Conservation (phyloP, 1,284 basidiomycete species). For the Kwoniella shivajii region DNA sequence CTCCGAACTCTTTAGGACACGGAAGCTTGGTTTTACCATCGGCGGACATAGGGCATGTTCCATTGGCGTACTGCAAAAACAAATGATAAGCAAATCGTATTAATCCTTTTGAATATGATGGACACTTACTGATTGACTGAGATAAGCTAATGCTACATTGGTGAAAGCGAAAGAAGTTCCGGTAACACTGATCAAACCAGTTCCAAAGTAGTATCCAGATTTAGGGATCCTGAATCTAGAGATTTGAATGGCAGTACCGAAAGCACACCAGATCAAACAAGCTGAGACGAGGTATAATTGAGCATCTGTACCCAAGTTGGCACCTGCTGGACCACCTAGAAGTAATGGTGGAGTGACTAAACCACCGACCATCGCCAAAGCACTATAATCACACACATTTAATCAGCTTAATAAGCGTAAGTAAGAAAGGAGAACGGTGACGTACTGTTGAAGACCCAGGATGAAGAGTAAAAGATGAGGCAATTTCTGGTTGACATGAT, state of each 20-base stretch:
- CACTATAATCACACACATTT: constrained; percentile 8
- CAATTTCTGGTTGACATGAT: constrained; percentile 31
- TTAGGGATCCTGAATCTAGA: constrained; percentile 24
- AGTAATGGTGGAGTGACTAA: constrained; percentile 38
- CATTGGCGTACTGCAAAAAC: constrained; percentile 25
- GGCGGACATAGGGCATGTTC: constrained; percentile 26
- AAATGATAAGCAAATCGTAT: not conserved
- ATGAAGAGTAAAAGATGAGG: constrained; percentile 39
- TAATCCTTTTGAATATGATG: too few species aligned
- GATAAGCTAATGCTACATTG: constrained; percentile 34
- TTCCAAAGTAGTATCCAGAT: constrained; percentile 35
- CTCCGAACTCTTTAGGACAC: constrained; percentile 37
- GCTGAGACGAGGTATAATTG: constrained; percentile 40
- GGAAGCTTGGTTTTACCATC: constrained; percentile 36
- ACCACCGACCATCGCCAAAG: constrained; percentile 41
- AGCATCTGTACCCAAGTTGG: constrained; percentile 29
- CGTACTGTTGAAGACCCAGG: constrained; percentile 39
- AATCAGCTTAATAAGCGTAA: too few species aligned
- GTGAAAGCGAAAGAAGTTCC: constrained; percentile 41
- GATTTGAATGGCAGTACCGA: constrained; percentile 39
- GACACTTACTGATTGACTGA: constrained; percentile 21
- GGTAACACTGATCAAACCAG: constrained; percentile 37
- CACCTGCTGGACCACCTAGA: constrained; percentile 31
- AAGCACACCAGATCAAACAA: constrained; percentile 37
- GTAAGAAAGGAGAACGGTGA: not conserved